phyloP scores from a whole-genome alignment of 2,329 filamentous ascomycete genomes.

The Exophiala sp. region DNA sequence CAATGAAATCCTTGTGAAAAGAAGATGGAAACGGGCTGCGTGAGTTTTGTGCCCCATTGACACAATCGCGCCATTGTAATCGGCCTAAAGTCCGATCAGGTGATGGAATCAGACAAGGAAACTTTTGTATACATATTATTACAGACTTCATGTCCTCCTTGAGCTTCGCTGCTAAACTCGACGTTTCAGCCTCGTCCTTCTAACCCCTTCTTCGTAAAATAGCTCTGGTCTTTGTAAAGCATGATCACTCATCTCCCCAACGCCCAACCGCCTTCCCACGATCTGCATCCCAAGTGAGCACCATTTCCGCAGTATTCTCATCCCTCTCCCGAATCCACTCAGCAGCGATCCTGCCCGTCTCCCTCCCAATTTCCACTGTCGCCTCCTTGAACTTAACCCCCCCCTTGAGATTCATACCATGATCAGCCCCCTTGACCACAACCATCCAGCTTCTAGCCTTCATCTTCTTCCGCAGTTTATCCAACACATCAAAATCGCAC shows the following conservation, averaged over 20 bases:
- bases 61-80: neutral
- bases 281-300: constrained; percentile 11
- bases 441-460: constrained; percentile 21
- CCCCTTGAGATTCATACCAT: constrained; percentile 26
- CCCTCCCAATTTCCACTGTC: constrained; percentile 10
- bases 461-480: constrained; percentile 24
- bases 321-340: constrained; percentile 13
- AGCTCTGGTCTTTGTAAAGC: too few relatives aligned
- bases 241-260: neutral
- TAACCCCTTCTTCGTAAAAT: too few relatives aligned
- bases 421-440: constrained; percentile 24
- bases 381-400: constrained; percentile 17
- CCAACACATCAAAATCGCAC: constrained; percentile 19
- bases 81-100: constrained; percentile 1
- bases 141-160: too few relatives aligned
- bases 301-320: constrained; percentile 5
- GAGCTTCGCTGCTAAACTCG: too few relatives aligned
- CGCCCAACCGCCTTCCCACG: neutral
- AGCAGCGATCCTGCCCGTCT: constrained; percentile 12
- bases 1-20: neutral
- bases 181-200: too few relatives aligned
- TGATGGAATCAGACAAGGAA: too few relatives aligned
- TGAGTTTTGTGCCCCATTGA: neutral
- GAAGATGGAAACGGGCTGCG: neutral
- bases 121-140: too few relatives aligned